Evolutionary conservation across 2,329 filamentous ascomycete genomes (phyloP).

Genomic region (Talaromyces amestolkiae): DNA sequence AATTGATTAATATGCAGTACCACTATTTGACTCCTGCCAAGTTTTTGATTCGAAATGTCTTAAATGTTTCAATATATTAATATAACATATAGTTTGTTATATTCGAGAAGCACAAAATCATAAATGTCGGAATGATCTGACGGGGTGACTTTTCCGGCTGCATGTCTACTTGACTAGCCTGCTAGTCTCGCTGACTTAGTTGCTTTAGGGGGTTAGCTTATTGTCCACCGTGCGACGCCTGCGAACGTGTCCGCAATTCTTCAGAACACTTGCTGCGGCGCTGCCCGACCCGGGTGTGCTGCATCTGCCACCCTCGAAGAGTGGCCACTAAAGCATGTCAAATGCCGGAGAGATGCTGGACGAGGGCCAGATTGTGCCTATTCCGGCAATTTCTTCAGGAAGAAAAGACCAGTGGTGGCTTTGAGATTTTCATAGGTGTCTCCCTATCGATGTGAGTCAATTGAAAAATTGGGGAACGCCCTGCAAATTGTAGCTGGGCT

Average conservation of each 20-base stretch:
- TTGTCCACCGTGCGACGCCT: neutral
- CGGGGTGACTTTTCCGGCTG: conserved; percentile 3
- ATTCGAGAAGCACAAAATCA: neutral
- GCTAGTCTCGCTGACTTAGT: neutral
- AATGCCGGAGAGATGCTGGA: neutral
- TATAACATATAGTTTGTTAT: neutral
- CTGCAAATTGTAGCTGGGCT: neutral
- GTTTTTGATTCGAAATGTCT: neutral
- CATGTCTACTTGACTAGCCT: conserved; percentile 6
- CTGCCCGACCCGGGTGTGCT: neutral
- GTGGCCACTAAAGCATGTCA: neutral
- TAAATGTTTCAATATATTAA: neutral
- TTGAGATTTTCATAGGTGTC: neutral
- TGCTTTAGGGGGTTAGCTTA: neutral
- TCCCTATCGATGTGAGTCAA: neutral
- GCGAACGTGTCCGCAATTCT: conserved; percentile 1
- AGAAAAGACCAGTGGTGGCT: neutral
- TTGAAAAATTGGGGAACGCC: neutral
- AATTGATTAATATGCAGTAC: neutral
- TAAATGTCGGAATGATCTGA: conserved; percentile 3
- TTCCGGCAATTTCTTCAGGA: neutral
- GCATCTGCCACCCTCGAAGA: neutral
- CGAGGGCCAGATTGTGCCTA: neutral
- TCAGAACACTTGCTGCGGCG: conserved; percentile 9
- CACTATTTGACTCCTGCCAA: neutral